Conservation (phyloP, 2,329 filamentous ascomycete genomes). For the Xylariaceae sp. region DNA sequence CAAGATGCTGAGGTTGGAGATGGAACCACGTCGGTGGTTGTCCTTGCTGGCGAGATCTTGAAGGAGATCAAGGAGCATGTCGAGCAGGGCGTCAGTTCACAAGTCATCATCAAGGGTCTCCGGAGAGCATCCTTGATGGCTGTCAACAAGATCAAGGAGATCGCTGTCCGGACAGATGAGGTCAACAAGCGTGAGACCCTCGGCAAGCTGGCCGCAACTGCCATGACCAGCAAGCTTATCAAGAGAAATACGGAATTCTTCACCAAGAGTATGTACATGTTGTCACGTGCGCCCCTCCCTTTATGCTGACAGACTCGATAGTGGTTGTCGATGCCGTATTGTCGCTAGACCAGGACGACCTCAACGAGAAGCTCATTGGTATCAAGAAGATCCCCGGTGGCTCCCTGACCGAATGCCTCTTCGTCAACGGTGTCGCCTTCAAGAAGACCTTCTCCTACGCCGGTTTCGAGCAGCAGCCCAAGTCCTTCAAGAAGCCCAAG, state of each 20-base stretch:
- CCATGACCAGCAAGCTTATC: conserved; percentile 99
- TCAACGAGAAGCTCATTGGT: conserved; percentile 96
- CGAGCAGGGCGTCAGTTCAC: conserved; percentile 93
- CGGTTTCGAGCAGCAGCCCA: conserved; percentile 98
- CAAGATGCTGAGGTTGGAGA: conserved; percentile 99
- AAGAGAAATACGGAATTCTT: conserved; percentile 96
- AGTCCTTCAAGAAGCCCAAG: conserved; percentile 88
- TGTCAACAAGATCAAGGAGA: conserved; percentile 98
- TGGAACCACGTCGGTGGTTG: conserved; percentile 94
- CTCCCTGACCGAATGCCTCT: conserved; percentile 90
- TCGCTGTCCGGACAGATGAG: conserved; percentile 79
- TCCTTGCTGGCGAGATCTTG: conserved; percentile 92
- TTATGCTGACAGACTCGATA: conserved; percentile 33
- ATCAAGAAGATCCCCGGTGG: conserved; percentile 98
- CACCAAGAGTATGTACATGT: conserved; percentile 73
- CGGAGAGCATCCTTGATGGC: conserved; percentile 83
- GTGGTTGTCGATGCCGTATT: conserved; percentile 98
- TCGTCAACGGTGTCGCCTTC: conserved; percentile 97
- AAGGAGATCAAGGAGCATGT: conserved; percentile 96
- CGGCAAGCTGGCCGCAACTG: conserved; percentile 82
- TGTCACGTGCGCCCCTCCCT: background rate
- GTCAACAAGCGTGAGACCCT: conserved; percentile 82
- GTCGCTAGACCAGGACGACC: conserved; percentile 89
- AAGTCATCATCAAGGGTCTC: conserved; percentile 95
- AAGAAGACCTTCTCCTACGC: conserved; percentile 99